These are phyloP conservation scores for Tylopilus subfusipes DNA, from an alignment of 768 basidiomycete species.

Conservation along the genomic window DNA sequence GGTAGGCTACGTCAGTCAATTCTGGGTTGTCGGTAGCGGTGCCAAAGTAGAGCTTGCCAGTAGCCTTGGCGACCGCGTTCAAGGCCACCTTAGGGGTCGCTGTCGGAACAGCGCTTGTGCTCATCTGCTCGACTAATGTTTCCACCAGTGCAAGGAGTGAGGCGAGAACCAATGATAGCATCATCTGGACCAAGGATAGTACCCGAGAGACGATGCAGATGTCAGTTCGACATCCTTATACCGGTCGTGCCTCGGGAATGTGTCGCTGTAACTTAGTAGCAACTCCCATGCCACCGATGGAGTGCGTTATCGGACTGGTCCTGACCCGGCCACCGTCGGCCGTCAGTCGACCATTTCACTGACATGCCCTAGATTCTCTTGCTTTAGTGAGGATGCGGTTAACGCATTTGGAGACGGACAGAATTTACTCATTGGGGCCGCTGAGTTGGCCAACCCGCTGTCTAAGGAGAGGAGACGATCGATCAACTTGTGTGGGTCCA, in stretches of 20 bases:
- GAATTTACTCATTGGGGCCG: no score
- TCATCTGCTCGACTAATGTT: neutral
- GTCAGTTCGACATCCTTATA: constrained; percentile 1
- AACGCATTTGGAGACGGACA: no score
- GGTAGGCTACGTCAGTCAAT: constrained; percentile 32
- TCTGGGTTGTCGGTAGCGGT: constrained; percentile 47
- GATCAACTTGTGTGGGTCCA: no score
- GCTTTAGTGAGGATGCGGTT: no score
- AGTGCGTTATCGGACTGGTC: no score
- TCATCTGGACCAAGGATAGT: neutral
- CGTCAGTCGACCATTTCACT: no score
- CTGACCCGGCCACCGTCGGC: no score
- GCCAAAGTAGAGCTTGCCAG: constrained; percentile 47
- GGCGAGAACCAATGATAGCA: constrained; percentile 2
- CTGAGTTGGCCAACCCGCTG: no score
- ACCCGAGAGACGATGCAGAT: neutral
- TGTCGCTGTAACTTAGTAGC: neutral
- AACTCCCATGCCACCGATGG: neutral
- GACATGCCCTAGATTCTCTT: no score
- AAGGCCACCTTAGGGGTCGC: constrained; percentile 15
- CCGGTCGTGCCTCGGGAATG: neutral
- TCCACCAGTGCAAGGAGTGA: constrained; percentile 5
- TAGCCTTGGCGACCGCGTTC: constrained; percentile 36
- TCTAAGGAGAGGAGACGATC: no score
- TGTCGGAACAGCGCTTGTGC: neutral